Evolutionary conservation across 495 filamentous ascomycete genomes (phyloP).

Genomic region (Evansstolkia leycettana): DNA sequence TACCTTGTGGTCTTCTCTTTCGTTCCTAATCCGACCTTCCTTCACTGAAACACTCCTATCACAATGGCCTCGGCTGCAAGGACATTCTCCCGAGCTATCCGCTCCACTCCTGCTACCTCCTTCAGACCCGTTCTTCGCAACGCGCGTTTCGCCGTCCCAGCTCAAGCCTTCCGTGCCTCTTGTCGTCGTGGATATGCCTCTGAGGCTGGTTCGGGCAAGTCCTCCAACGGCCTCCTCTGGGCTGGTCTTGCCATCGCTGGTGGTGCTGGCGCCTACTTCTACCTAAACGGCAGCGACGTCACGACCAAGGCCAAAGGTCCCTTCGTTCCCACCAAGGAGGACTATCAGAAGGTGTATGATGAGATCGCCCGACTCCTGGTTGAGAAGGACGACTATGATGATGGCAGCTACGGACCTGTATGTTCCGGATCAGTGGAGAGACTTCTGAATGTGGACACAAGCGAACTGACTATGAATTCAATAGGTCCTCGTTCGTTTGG

Average conservation of each 20-base stretch:
- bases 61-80: slow-evolving; percentile 46
- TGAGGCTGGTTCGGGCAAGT: slow-evolving; percentile 42
- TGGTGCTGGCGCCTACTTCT: slow-evolving; percentile 61
- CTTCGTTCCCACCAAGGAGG: slow-evolving; percentile 65
- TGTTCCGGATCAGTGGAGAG: slow-evolving; percentile 7
- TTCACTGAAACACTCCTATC: slow-evolving; percentile 7
- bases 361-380: slow-evolving; percentile 67
- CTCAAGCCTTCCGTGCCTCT: slow-evolving; percentile 50
- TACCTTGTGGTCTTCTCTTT: too few species aligned
- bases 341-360: slow-evolving; percentile 96
- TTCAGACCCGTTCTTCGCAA: slow-evolving; percentile 38
- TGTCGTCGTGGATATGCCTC: slow-evolving; percentile 69
- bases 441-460: slow-evolving; percentile 10
- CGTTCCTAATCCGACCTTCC: slow-evolving; percentile 7
- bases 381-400: slow-evolving; percentile 90
- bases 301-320: slow-evolving; percentile 19
- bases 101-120: slow-evolving; percentile 32
- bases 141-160: slow-evolving; percentile 47
- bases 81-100: slow-evolving; percentile 37
- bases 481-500: slow-evolving; percentile 62
- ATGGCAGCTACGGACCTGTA: slow-evolving; percentile 89
- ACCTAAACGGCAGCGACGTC: slow-evolving; percentile 41
- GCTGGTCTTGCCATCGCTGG: slow-evolving; percentile 46
- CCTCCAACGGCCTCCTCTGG: slow-evolving; percentile 35
- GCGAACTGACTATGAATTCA: not conserved